Percentiles rank a stretch among this genome's conserved stretches.
Conservation (phyloP, 2,329 filamentous ascomycete species). For the Exophiala alcalophila region DNA sequence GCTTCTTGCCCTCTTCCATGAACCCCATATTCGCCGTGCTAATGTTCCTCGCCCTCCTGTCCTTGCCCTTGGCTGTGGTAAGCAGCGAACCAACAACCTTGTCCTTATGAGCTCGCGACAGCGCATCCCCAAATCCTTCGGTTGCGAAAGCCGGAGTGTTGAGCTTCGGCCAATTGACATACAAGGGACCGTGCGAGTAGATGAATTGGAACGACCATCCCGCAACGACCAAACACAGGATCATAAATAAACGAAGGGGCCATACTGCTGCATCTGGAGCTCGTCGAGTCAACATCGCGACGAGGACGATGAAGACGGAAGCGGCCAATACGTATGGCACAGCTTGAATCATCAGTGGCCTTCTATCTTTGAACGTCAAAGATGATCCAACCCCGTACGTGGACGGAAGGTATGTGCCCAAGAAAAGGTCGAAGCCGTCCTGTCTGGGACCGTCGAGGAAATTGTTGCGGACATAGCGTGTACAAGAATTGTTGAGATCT, state of each 20-base stretch:
- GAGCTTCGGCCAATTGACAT: constrained; percentile 97
- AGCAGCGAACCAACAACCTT: constrained; percentile 75
- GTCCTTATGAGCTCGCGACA: constrained; percentile 78
- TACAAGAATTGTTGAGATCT: constrained; percentile 83
- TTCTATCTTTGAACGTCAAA: constrained; percentile 75
- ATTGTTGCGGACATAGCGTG: constrained; percentile 89
- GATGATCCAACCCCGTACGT: constrained; percentile 67
- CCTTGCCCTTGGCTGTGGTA: constrained; percentile 42
- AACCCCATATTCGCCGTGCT: constrained; percentile 79
- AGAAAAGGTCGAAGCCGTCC: constrained; percentile 91
- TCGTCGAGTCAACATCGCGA: constrained; percentile 70
- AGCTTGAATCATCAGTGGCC: constrained; percentile 86
- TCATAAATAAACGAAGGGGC: constrained; percentile 75
- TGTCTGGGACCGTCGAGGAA: constrained; percentile 91
- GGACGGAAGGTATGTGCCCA: constrained; percentile 78
- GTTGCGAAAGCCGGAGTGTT: constrained; percentile 82
- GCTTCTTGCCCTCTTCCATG: constrained; percentile 97
- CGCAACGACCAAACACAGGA: constrained; percentile 71
- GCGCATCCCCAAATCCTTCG: constrained; percentile 85
- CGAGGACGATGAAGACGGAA: constrained; percentile 76
- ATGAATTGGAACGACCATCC: constrained; percentile 76
- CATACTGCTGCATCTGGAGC: constrained; percentile 72
- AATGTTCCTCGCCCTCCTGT: constrained; percentile 72
- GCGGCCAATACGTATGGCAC: constrained; percentile 87
- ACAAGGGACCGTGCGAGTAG: constrained; percentile 81